These are phyloP conservation scores for Coniochaeta sp. DNA, from an alignment of 2,329 filamentous ascomycete species.

Conservation along the genomic window DNA sequence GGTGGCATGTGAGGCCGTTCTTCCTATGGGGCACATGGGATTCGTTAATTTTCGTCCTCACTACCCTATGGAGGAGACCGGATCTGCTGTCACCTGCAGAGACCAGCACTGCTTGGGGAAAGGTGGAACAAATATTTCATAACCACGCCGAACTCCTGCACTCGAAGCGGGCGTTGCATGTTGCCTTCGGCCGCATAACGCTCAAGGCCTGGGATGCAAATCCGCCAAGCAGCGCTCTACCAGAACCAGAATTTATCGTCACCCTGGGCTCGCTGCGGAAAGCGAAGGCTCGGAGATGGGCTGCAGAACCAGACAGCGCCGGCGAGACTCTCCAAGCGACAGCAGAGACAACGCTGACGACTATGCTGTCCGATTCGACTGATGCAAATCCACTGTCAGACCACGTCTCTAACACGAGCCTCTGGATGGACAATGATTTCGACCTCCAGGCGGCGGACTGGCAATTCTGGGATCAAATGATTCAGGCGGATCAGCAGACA, in stretches of 20 bases:
- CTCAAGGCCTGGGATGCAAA: constrained; percentile 24
- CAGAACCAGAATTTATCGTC: constrained; percentile 16
- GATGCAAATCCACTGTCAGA: background rate
- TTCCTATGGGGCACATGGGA: constrained; percentile 26
- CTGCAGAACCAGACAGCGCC: background rate
- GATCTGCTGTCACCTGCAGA: constrained; percentile 13
- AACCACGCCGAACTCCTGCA: constrained; percentile 22
- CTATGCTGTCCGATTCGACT: background rate
- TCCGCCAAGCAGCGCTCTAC: constrained; percentile 1
- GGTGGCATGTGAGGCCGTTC: constrained; percentile 24
- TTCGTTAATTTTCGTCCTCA: constrained; percentile 22
- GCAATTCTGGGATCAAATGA: constrained; percentile 19
- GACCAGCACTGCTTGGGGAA: constrained; percentile 14
- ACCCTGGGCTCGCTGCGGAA: constrained; percentile 10
- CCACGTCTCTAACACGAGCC: background rate
- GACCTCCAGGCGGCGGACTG: constrained; percentile 14
- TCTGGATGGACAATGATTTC: constrained; percentile 7
- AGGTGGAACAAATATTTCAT: constrained; percentile 16
- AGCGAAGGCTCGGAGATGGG: background rate
- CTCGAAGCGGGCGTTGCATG: constrained; percentile 18
- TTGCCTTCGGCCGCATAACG: constrained; percentile 20
- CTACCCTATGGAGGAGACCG: constrained; percentile 13
- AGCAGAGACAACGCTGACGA: background rate
- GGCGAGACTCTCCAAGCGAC: background rate
- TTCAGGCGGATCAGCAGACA: background rate